Base-by-base conservation (phyloP, 2,329 filamentous ascomycete genomes). In the Leptographium radiaticola region DNA sequence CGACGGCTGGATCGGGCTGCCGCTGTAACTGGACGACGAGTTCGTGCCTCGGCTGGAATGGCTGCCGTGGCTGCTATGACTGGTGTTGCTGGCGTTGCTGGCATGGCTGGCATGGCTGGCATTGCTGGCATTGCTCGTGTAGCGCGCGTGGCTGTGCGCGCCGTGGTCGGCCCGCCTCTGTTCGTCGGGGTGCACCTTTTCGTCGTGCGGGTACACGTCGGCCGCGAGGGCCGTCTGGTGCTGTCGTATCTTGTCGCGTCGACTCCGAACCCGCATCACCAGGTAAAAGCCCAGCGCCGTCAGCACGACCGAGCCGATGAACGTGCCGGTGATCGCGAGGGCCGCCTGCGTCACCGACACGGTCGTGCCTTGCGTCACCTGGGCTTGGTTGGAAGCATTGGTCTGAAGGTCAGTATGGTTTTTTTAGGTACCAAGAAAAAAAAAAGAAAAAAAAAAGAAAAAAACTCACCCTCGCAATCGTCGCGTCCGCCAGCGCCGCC, bases 341-440 rank as follows among this genome's bases (percentile, higher is more conserved):
- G 70, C 69, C 0, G 65, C 66, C 61, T 73, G 69, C 0, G 70
- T 71, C 16, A 67, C 67, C 3, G 69, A 71, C 2, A 72, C 64
- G 4, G 69, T 68, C 4, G 67, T 61, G 18, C 63, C 67, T 51
- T 71, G 68, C 0, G 69, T 65, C 16, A 65, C 61, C 18, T 63
- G 59, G 16, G 68, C 62, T 42, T 66, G 63, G 3, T 53, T 53
- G 34, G 60, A 61, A 7, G 66, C 67, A n/a, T 68, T 62, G 43
- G 61, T 58, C 62, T 65, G n/a, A n/a, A n/a, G n/a, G n/a, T n/a
- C n/a, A n/a, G 51, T 25, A 16, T 6, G 18, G 5, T 2, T 15
- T 25, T n/a, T 12, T 45, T 11, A 30, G 53, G 20, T 31, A 53
- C 20, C 31, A 20, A 33, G 31, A 44, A n/a, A 50, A 13, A 30